Evolutionary conservation across 2,329 filamentous ascomycete genomes (phyloP), one percentile per base, ranked within the genome.

Genomic region (Penicillium sp.): DNA sequence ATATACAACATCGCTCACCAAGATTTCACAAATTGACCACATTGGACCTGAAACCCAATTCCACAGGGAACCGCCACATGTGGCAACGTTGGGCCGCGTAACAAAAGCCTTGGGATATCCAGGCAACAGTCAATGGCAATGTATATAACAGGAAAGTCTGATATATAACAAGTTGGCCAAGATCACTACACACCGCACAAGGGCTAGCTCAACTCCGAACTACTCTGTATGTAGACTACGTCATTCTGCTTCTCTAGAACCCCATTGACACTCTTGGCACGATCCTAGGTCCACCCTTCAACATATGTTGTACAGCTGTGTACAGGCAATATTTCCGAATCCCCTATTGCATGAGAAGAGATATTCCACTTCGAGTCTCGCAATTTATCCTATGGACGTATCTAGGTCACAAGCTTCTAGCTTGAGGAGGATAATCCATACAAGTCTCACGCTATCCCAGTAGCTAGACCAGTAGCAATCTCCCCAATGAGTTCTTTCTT

Each of bases 401-500:
- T 23, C 5, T 5, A 23, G 23, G 23, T 23, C 23, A 23, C 5
- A 23, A 23, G 23, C 23, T 5, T 3, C 23, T 5, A 23, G 23
- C 23, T 23, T 23, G 23, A 23, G 5, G 23, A 23, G 23, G 23
- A 23, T 23, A 5, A 23, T 23, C 5, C 23, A 23, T 23, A 23
- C 5, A 23, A 34, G 13, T 34, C 26, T 40, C 46, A 16, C 18
- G 11, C 23, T 7, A 40, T 18, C 13, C 35, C 46, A 40, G 38
- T 26, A 13, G 46, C 19, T 5, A 48, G 13, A n/a, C 13, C 8
- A 23, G 5, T 6, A 9, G 63, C 61, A 44, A 58, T 48, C 3
- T 55, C 43, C 7, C 16, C 16, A 29, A 71, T 59, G 18, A 69
- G 34, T 8, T 44, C 52, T 39, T 54, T 53, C 23, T 62, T 68